Evolutionary conservation across 768 basidiomycete species (phyloP), one percentile per base, ranked within the genome.

Genomic region (Ramaria rubella): DNA sequence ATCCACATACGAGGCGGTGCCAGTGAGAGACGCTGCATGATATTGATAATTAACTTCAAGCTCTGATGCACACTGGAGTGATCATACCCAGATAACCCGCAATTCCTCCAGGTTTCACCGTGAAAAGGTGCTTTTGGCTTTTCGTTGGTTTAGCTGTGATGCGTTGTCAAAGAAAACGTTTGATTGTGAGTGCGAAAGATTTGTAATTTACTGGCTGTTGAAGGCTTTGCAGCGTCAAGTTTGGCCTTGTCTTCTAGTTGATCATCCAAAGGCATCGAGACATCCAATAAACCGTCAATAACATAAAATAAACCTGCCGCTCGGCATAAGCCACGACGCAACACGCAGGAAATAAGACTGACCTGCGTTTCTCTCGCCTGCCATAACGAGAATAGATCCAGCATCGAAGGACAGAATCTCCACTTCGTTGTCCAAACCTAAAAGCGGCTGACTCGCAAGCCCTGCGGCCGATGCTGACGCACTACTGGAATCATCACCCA

Each of bases 51-150:
- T 15, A 48, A 30, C 5, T 27, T 15, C 15, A 11, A 30, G 11
- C 3, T 23, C 46, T 17, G 7, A 14, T 11, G 29, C n/a, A 27
- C 27, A 15, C n/a, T 30, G 14, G 29, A 48, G 12, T 15, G 27
- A 2, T 27, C 29, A 59, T 61, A 90, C 90, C 87, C 24, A 99
- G 77, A 70, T 98, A 98, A 1, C 96, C 96, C 9, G 95, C 96
- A 59, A 99, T 96, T 0, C 96, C 96, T 56, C 96, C 96, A 14
- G 94, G 90, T 65, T 95, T 96, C 23, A 95, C 91, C 1, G 92
- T 94, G 69, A 96, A 99, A 23, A 99, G 77, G 9, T 87, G 77
- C 65, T 87, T 92, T 61, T 78, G 78, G 49, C 64, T 67, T 31
- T 74, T 71, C 5, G 68, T 40, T 63, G 61, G 52, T 66, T 70